Evolutionary conservation across 148 eudicot genomes (phyloP), one percentile per base, ranked within the genome.

Genomic region (Chenopodium suecicum): DNA sequence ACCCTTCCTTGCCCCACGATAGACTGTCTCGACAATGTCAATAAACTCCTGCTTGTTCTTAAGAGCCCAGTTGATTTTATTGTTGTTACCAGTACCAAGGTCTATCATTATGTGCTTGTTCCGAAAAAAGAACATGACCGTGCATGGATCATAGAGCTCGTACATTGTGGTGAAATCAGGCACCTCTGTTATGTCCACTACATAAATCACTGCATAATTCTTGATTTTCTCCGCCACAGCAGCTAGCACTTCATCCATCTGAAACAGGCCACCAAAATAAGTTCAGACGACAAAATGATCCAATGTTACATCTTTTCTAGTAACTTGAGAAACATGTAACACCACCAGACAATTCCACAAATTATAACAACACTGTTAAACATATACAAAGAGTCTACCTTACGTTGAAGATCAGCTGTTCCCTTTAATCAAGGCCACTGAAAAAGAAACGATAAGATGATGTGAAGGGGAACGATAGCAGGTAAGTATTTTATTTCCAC

Each of bases 1-100:
- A 4, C 89, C 87, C 75, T 86, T 86, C 79, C 84, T 56, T 3
- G 85, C 88, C 34, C 88, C 88, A 64, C 81, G 85, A 70, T 82
- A 85, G 44, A 77, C 86, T 3, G 81, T 75, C 78, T 82, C 78
- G n/a, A 82, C 84, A 72, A 82, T 78, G 81, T 82, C 84, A 19
- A 78, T 71, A 32, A 82, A 82, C 73, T 82, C 84, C 62, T 82
- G 81, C 84, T 82, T 82, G 81, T 64, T 77, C 77, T 82, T 82
- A 25, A 82, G 80, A 32, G 84, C 84, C 84, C 84, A 82, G 71
- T 82, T 82, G 64, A 82, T 77, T 54, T 82, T 82, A 29, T 77
- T 82, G 70, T 82, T 82, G 84, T 77, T 78, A 9, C 84, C 84
- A 71, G 81, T 82, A n/a, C 84, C 84, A 63, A 82, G 84, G 31